phyloP scores from a whole-genome alignment of 148 eudicot genomes.

The Chenopodium formosanum region DNA sequence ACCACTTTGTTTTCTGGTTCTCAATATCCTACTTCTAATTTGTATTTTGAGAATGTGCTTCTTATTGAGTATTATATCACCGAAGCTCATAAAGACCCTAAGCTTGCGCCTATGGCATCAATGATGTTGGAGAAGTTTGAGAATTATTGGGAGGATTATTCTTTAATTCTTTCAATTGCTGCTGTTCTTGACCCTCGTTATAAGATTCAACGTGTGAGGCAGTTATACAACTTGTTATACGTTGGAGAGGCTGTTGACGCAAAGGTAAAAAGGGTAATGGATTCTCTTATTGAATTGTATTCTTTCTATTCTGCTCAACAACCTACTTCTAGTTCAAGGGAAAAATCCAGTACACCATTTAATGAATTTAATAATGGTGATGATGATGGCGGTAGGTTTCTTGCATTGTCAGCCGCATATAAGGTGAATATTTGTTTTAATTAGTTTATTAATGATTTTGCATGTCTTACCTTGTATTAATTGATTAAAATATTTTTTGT shows the following conservation, averaged over 20 bases:
- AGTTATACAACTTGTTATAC: neutral
- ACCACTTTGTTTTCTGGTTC: neutral
- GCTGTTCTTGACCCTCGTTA: neutral
- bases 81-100: neutral
- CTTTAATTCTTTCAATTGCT: neutral
- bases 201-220: neutral
- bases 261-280: neutral
- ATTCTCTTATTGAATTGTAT: neutral
- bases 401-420: too few relatives aligned
- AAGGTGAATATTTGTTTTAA: too few relatives aligned
- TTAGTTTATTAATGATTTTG: too few relatives aligned
- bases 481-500: too few relatives aligned
- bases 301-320: too few relatives aligned
- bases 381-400: too few relatives aligned
- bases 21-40: neutral
- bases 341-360: too few relatives aligned
- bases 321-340: too few relatives aligned
- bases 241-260: neutral
- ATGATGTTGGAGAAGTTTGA: neutral
- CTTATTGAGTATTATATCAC: neutral
- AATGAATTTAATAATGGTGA: too few relatives aligned
- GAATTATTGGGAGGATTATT: neutral
- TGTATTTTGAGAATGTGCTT: neutral
- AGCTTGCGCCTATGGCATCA: neutral
- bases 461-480: too few relatives aligned